Percentiles rank a stretch among this genome's conserved stretches.
phyloP scores from a whole-genome alignment of 169 alveolate species.

The Eimeria zaria region DNA sequence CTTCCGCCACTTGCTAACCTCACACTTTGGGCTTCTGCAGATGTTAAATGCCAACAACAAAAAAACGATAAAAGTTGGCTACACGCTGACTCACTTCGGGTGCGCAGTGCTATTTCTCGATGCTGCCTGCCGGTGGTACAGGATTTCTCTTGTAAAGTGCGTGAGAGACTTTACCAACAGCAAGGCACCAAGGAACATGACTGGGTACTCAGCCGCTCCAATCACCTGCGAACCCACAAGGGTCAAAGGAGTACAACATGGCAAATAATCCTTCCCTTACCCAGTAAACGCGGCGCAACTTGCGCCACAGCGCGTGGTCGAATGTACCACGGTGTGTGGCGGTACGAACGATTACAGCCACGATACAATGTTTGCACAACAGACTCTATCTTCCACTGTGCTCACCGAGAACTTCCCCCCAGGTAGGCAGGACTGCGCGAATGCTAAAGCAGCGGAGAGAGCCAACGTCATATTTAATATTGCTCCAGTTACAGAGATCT shows the following conservation, averaged over 20 bases:
- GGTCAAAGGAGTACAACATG: neutral
- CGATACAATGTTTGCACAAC: neutral
- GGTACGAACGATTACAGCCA: neutral
- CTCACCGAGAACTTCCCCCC: slow-evolving; percentile 57
- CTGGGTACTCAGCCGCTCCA: slow-evolving; percentile 66
- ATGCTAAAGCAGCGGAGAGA: slow-evolving; percentile 64
- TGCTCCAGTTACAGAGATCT: slow-evolving; percentile 51
- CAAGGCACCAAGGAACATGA: slow-evolving; percentile 57
- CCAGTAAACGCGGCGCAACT: neutral
- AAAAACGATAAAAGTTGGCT: neutral
- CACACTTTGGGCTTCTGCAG: neutral
- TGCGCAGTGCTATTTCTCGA: neutral
- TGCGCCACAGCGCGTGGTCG: neutral
- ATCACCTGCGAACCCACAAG: slow-evolving; percentile 30
- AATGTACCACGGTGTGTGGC: neutral
- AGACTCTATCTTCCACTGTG: neutral
- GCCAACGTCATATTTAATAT: slow-evolving; percentile 54
- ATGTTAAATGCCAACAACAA: neutral
- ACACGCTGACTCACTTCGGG: neutral
- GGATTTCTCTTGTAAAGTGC: slow-evolving; percentile 34
- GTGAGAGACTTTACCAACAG: slow-evolving; percentile 51
- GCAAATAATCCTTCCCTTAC: neutral
- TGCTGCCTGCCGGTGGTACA: slow-evolving; percentile 49
- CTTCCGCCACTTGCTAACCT: neutral
- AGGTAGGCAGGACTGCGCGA: slow-evolving; percentile 43